Conservation (phyloP, 257 asterid genomes). For the Ballota nigra region DNA sequence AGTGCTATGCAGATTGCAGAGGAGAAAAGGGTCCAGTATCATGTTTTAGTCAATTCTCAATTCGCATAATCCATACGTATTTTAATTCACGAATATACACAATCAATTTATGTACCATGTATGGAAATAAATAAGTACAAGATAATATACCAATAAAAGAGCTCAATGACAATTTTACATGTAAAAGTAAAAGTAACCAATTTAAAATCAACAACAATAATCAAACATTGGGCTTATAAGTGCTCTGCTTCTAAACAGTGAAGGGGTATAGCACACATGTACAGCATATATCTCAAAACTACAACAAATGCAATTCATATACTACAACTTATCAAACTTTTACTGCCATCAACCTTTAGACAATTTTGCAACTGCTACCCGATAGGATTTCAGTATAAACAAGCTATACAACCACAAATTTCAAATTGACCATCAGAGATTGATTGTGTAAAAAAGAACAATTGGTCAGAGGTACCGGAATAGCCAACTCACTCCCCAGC, state of each 20-base stretch:
- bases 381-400: neutral
- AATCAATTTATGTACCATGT: neutral
- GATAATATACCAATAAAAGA: neutral
- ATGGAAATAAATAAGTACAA: no score
- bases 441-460: neutral
- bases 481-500: neutral
- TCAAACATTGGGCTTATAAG: neutral
- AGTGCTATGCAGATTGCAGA: neutral
- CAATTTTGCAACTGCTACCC: neutral
- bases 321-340: neutral
- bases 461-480: constrained; percentile 1
- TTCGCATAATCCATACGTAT: neutral
- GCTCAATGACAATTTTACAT: neutral
- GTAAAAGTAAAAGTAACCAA: neutral
- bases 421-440: neutral
- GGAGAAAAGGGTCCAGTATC: neutral
- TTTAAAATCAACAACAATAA: neutral
- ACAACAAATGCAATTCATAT: neutral
- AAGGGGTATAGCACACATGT: neutral
- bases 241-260: neutral
- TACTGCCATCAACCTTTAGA: neutral
- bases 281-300: neutral
- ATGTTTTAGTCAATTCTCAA: neutral
- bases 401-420: neutral
- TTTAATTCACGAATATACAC: neutral